A percentile compares a stretch with the other conserved stretches of the same genome.
Evolutionary conservation across 352 stramenopile genomes (phyloP).

Genomic region (Phytophthora cryptogea): DNA sequence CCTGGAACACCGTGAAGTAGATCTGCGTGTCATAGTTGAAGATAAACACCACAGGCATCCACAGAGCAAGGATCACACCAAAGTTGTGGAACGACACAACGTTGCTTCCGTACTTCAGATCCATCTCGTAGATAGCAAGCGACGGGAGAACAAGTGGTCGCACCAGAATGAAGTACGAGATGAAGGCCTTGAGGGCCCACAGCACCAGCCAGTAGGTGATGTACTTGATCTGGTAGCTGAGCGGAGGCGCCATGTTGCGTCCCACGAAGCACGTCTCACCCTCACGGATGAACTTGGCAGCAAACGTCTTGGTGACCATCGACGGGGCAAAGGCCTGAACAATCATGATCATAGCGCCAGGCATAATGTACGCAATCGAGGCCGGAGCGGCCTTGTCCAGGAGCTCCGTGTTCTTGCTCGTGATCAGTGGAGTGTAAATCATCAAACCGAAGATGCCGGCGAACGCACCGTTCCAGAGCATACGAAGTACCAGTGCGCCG

Average conservation of each 20-base stretch:
- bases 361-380: conserved; percentile 45
- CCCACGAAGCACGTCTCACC: conserved; percentile 69
- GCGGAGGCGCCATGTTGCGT: conserved; percentile 67
- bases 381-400: conserved; percentile 44
- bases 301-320: conserved; percentile 55
- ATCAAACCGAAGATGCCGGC: conserved; percentile 60
- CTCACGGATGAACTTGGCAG: conserved; percentile 74
- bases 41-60: conserved; percentile 71
- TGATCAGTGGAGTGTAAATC: conserved; percentile 58
- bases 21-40: conserved; percentile 86
- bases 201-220: conserved; percentile 69
- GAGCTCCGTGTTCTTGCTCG: conserved; percentile 40
- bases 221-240: conserved; percentile 65
- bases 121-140: conserved; percentile 74
- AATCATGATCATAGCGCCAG: conserved; percentile 46
- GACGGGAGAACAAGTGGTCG: conserved; percentile 68
- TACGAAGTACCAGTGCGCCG: conserved; percentile 53
- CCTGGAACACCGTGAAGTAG: conserved; percentile 79
- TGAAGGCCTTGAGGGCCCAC: conserved; percentile 60
- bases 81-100: conserved; percentile 77
- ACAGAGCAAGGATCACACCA: conserved; percentile 61
- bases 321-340: conserved; percentile 50
- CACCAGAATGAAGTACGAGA: conserved; percentile 77
- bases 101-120: conserved; percentile 57
- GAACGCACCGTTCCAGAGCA: conserved; percentile 72